Evolutionary conservation across 164 flowering plant species (phyloP).

Genomic region (Magnolia changhungtana): DNA sequence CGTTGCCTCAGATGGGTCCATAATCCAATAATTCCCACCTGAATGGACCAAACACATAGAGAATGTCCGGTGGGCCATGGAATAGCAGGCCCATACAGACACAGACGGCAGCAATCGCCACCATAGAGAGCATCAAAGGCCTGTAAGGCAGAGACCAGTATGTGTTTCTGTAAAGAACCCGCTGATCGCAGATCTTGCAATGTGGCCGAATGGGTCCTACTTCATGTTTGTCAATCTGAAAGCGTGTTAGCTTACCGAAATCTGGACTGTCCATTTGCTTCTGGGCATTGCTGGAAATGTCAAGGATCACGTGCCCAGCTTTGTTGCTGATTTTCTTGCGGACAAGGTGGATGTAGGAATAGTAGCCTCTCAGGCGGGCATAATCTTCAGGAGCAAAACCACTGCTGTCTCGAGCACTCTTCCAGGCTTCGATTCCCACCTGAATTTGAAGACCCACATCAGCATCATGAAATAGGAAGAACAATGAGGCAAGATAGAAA

Average conservation of each 20-base stretch:
- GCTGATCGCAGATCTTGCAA: constrained; percentile 56
- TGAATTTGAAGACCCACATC: constrained; percentile 19
- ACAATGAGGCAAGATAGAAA: neutral
- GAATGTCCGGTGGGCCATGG: constrained; percentile 68
- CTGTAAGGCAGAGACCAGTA: constrained; percentile 44
- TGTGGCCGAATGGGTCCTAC: constrained; percentile 9
- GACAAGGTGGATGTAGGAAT: constrained; percentile 61
- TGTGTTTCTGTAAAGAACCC: constrained; percentile 25
- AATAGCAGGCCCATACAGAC: constrained; percentile 78
- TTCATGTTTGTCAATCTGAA: constrained; percentile 25
- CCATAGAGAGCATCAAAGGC: constrained; percentile 81
- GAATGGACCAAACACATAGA: constrained; percentile 51
- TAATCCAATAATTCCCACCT: constrained; percentile 49
- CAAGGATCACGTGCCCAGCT: constrained; percentile 48
- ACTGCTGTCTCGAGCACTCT: constrained; percentile 44
- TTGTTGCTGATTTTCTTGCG: constrained; percentile 51
- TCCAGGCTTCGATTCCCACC: constrained; percentile 86
- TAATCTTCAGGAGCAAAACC: constrained; percentile 77
- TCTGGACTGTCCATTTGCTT: constrained; percentile 21
- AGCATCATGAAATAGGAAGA: constrained; percentile 6
- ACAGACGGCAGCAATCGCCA: constrained; percentile 84
- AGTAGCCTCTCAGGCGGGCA: constrained; percentile 56
- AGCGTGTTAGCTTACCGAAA: constrained; percentile 23
- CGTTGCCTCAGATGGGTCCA: constrained; percentile 11
- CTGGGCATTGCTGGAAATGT: constrained; percentile 40